Evolutionary conservation across 2,329 filamentous ascomycete species (phyloP).

Genomic region (Didymosphaeria variabile): DNA sequence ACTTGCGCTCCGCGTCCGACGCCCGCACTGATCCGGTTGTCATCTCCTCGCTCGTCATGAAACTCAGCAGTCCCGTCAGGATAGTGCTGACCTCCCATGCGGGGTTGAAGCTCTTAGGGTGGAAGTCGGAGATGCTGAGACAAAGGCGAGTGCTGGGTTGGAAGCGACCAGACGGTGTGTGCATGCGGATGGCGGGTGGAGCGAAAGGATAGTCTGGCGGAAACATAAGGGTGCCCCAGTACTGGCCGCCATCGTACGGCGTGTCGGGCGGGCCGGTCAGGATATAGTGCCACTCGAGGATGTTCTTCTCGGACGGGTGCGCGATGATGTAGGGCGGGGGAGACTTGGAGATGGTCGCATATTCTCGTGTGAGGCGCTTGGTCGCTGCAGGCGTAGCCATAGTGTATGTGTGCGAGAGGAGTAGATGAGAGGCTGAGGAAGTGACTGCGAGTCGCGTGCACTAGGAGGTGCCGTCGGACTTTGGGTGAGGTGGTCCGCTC

Average conservation of each 20-base stretch:
- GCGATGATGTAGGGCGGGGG: constrained; percentile 89
- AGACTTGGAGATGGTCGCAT: constrained; percentile 72
- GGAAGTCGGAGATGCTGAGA: constrained; percentile 96
- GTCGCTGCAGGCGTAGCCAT: constrained; percentile 54
- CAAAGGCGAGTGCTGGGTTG: constrained; percentile 91
- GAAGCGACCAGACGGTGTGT: constrained; percentile 95
- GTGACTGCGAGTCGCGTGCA: constrained; percentile 1
- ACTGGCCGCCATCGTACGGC: constrained; percentile 93
- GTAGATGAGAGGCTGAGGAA: neutral
- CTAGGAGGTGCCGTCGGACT: constrained; percentile 2
- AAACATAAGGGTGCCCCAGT: constrained; percentile 97
- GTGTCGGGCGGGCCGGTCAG: constrained; percentile 94
- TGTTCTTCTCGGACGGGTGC: constrained; percentile 89
- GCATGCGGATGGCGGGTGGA: constrained; percentile 97
- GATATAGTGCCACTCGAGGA: constrained; percentile 95
- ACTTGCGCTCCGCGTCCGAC: constrained; percentile 77
- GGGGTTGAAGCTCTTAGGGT: constrained; percentile 97
- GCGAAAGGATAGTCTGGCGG: constrained; percentile 97
- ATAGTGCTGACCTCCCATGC: constrained; percentile 99
- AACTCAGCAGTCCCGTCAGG: constrained; percentile 89
- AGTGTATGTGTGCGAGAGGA: constrained; percentile 5
- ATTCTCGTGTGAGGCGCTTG: constrained; percentile 67
- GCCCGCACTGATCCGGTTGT: constrained; percentile 90
- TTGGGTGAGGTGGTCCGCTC: neutral
- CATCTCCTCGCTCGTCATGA: constrained; percentile 99